Evolutionary conservation across 352 stramenopile species (phyloP).

Genomic region (Blastocystis sp.): DNA sequence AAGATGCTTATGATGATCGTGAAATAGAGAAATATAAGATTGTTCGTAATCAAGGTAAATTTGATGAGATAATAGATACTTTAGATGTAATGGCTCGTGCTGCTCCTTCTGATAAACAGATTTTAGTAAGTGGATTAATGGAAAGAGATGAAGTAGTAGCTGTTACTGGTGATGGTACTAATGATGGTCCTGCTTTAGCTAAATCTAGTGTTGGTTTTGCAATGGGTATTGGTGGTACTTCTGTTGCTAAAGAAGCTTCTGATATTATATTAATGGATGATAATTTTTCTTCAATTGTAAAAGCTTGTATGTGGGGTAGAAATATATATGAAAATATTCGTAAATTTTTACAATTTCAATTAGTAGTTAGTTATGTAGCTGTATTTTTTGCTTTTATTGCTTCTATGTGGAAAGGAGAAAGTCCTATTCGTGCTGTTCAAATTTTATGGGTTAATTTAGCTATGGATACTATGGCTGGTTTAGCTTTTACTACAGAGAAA

Average conservation of each 20-base stretch:
- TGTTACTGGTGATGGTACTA: constrained; percentile 97
- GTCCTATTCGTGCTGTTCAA: constrained; percentile 69
- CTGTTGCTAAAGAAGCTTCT: constrained; percentile 88
- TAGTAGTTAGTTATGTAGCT: constrained; percentile 76
- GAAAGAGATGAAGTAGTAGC: constrained; percentile 59
- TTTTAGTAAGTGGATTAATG: constrained; percentile 66
- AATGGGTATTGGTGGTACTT: constrained; percentile 86
- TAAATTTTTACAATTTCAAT: constrained; percentile 86
- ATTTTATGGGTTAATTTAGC: constrained; percentile 95
- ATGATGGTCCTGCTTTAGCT: constrained; percentile 88
- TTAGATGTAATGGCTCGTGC: constrained; percentile 69
- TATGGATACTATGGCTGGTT: constrained; percentile 81
- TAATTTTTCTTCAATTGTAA: constrained; percentile 90
- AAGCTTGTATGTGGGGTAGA: constrained; percentile 75
- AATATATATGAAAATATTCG: constrained; percentile 84
- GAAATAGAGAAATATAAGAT: constrained; percentile 15
- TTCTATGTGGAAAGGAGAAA: constrained; percentile 43
- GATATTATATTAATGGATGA: constrained; percentile 92
- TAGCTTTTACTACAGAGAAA: constrained; percentile 75
- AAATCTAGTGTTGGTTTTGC: constrained; percentile 52
- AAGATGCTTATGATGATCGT: constrained; percentile 13
- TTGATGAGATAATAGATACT: constrained; percentile 49
- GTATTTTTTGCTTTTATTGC: constrained; percentile 69
- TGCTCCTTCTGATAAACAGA: constrained; percentile 84
- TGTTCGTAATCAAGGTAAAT: constrained; percentile 16